Conservation (phyloP, 306 rosid species). For the Phaseolus lunatus region DNA sequence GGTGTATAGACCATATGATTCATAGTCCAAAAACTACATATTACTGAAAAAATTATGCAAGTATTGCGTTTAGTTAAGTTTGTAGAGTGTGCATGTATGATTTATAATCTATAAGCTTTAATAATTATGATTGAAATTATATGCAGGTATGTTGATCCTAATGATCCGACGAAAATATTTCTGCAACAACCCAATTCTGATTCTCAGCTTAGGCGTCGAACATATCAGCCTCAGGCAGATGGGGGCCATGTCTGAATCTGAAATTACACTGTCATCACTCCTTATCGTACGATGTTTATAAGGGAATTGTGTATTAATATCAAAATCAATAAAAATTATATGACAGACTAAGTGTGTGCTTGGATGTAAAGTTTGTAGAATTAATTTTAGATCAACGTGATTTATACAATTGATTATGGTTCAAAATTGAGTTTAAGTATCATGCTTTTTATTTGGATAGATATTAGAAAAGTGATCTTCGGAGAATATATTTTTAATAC, state of each 20-base stretch:
- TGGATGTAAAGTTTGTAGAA: neutral
- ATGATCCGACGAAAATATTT: slow-evolving; percentile 94
- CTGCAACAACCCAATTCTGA: slow-evolving; percentile 90
- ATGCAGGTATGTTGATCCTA: slow-evolving; percentile 97
- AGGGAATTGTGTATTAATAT: slow-evolving; percentile 34
- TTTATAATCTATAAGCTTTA: neutral
- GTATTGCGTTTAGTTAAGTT: neutral
- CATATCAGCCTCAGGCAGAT: slow-evolving; percentile 72
- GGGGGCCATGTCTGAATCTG: slow-evolving; percentile 51
- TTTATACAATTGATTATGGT: neutral
- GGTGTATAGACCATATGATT: neutral
- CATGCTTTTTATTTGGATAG: too few relatives aligned
- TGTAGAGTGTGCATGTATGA: neutral
- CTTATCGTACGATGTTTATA: slow-evolving; percentile 26
- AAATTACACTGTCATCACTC: neutral
- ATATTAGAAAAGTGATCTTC: too few relatives aligned
- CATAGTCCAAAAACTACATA: neutral
- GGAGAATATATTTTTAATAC: too few relatives aligned
- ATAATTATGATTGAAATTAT: slow-evolving; percentile 36
- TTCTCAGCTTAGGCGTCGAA: slow-evolving; percentile 91
- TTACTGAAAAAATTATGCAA: neutral
- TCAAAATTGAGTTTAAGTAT: neutral
- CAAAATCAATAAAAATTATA: slow-evolving; percentile 17
- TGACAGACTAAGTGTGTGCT: slow-evolving; percentile 8
- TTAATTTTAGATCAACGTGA: neutral